Evolutionary conservation across 306 rosid genomes (phyloP).

Genomic region (Castanea mollissima): DNA sequence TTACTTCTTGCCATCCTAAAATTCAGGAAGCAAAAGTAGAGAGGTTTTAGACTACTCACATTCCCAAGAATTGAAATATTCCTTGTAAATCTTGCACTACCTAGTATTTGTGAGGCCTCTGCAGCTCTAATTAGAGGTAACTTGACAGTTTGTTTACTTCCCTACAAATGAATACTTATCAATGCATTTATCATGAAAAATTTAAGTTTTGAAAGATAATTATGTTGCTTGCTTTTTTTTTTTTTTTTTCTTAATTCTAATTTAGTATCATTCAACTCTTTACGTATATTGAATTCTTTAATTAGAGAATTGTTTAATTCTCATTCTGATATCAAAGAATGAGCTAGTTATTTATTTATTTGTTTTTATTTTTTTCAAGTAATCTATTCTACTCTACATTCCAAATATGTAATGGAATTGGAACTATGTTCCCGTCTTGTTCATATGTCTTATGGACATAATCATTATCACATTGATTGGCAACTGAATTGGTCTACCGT

Average conservation of each 20-base stretch:
- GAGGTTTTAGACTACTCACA: conserved; percentile 63
- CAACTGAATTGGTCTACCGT: too few species aligned
- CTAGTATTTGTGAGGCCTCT: conserved; percentile 71
- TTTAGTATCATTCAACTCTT: neutral
- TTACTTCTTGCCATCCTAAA: conserved; percentile 60
- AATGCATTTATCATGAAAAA: neutral
- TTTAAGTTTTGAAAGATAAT: neutral
- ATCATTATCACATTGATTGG: too few species aligned
- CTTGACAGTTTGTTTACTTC: neutral
- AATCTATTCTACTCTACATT: neutral
- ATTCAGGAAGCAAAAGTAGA: conserved; percentile 46
- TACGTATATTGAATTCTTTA: neutral
- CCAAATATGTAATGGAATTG: neutral
- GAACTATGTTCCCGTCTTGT: neutral
- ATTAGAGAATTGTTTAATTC: neutral
- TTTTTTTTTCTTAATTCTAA: neutral
- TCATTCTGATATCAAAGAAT: neutral
- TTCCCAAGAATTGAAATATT: conserved; percentile 87
- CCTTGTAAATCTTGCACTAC: conserved; percentile 67
- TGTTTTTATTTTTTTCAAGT: neutral
- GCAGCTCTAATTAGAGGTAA: conserved; percentile 62
- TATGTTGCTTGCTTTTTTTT: neutral
- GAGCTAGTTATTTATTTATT: neutral
- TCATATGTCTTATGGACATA: neutral
- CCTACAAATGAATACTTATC: neutral